Base-by-base conservation (phyloP, 2,329 filamentous ascomycete genomes). In the Hypoxylon sp. region DNA sequence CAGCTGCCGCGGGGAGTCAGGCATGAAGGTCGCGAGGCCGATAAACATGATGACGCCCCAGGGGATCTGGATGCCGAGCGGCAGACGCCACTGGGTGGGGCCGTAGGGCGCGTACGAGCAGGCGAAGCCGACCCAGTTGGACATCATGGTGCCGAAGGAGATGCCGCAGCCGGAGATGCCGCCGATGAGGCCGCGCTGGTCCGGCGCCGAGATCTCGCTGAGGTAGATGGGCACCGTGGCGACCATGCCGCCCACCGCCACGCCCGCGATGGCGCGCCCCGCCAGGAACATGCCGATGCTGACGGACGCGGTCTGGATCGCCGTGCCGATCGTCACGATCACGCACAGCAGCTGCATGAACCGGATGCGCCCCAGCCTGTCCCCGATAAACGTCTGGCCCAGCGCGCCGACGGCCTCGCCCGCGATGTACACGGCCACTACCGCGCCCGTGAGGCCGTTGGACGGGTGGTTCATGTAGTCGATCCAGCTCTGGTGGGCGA, bases 401-500 rank as follows among this genome's bases (percentile, higher is more conserved):
- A 86, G 62, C 15, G 85, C 83, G 1, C 86, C 85, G 4, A 83
- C 73, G 11, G 84, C 84, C 72, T 88, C 85, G 26, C 86, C 86
- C 5, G 85, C 85, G 62, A 88, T 86, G 68, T 87, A 88, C 2
- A 86, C 81, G 5, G 85, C 79, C 3, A 86, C 84, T 1, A 87
- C 85, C 76, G 73, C 72, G 11, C 85, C 85, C 1, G 84, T 87
- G 15, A 87, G 72, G 3, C 80, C 84, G 65, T 83, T 78, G 2
- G 82, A 85, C 2, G 85, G 85, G 50, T 84, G 71, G 11, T 78
- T 57, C 85, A 88, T 87, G 72, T 87, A 88, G 44, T 84, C 79
- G 46, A 85, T 81, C 85, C 85, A 88, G 70, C 84, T 86, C 68
- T 84, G 71, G 70, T 88, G 85, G 2, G 85, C 85, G 58, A 88